Base-by-base conservation (phyloP, 2,329 filamentous ascomycete species). In the Pseudogymnoascus destructans region DNA sequence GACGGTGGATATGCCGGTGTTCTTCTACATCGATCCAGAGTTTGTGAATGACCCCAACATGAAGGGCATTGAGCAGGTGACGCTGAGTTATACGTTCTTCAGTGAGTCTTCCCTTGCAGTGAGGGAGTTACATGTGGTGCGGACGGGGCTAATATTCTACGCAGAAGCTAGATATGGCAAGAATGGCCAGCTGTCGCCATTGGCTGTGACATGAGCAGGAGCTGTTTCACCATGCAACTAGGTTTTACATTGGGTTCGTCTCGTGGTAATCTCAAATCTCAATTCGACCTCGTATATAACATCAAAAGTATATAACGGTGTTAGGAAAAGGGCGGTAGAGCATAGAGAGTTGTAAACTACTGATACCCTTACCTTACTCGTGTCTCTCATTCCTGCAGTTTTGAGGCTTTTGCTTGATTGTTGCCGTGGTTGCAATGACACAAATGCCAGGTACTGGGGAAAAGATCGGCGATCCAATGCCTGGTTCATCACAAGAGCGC, bases 1-100 rank as follows among this genome's bases (percentile, higher is more conserved):
- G 78, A 93, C 90, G 46, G 93, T 98, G 58, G 93, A 98, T 71
- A 98, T 98, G 95, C 95, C 93, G 0, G 95, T 98, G 0, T 98
- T 98, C 73, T 98, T 98, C 74, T 98, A 97, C 72, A 87, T 98
- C 64, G 93, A 98, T 69, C 93, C 93, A 0, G 93, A 97, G 69
- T 85, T 98, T 74, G 78, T 92, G 60, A 91, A 87, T 65, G 93
- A 98, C 72, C 76, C 92, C 57, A 91, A 87, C 63, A 97, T 96
- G 92, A 88, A 81, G 73, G 87, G 87, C 0, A 89, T 98, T 62
- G 89, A 96, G 74, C 95, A 91, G 1, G 90, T 98, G 58, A 98
- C 93, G 32, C 73, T 98, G 68, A 95, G 86, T 65, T 98, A 98
- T 74, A 98, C 93, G 0, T 98, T 98, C 71, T 98, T 98, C 72